These are phyloP conservation scores for Chrysanthemum seticuspe DNA, from an alignment of 129 eudicot genomes.

Conservation along the genomic window DNA sequence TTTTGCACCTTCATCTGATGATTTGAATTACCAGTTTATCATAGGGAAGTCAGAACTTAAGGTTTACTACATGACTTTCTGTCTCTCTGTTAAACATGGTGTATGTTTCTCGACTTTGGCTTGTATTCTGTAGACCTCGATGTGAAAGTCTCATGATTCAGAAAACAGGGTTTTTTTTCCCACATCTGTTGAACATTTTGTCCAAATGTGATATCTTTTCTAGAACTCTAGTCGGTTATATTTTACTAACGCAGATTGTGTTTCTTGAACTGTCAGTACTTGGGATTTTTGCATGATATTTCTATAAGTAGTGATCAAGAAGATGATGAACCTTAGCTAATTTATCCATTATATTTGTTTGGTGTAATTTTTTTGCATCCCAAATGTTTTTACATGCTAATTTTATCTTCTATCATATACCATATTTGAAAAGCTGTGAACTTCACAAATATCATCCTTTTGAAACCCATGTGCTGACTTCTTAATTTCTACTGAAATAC, in stretches of 20 bases:
- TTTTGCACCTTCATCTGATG: background rate
- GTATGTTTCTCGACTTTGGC: constrained; percentile 7
- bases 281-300: background rate
- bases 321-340: constrained; percentile 6
- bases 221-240: background rate
- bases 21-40: background rate
- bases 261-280: constrained; percentile 8
- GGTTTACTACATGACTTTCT: constrained; percentile 1
- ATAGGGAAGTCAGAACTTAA: background rate
- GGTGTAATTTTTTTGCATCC: background rate
- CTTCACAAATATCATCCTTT: constrained; percentile 8
- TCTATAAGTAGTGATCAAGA: background rate
- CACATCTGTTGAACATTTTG: background rate
- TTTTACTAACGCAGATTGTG: background rate
- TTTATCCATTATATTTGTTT: background rate
- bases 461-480: constrained; percentile 18
- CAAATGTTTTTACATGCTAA: constrained; percentile 5
- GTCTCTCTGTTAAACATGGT: background rate
- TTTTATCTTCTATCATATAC: constrained; percentile 4
- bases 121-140: background rate
- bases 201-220: background rate
- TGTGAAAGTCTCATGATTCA: constrained; percentile 1
- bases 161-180: no score
- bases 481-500: constrained; percentile 34
- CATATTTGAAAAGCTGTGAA: constrained; percentile 15